Base-by-base conservation (phyloP, 345 rosid genomes). In the Eutrema yunnanense region DNA sequence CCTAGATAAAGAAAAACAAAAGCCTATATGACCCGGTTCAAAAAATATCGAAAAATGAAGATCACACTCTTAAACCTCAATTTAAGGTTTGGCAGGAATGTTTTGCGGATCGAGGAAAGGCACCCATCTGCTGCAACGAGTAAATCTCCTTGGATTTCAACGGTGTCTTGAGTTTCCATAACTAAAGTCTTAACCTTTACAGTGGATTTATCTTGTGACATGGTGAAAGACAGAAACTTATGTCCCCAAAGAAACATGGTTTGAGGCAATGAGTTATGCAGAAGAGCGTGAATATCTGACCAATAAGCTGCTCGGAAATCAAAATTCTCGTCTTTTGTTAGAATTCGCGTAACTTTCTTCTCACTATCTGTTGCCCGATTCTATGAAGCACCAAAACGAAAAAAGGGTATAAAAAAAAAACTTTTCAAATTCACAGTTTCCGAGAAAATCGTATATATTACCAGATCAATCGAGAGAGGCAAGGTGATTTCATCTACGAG, bases 121-220 rank as follows among this genome's bases (percentile, higher is more conserved):
- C 89, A 86, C 9, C 97, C 94, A 74, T 93, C 97, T 1, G 96
- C 98, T 13, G 93, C 96, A 68, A 93, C 80, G 0, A 90, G 96
- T 74, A 87, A 81, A 70, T 90, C 73, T 69, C 87, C 96, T 33
- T 62, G 43, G 6, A 88, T 73, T 62, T 90, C 89, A 41, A 86
- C 40, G 33, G 75, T 73, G 47, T 82, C 80, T 34, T 80, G 69
- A 10, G 84, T 86, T 55, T 60, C 79, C 32, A 84, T 78, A 27
- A 79, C 80, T 77, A 76, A 82, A 63, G 89, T 68, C 62, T 84
- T 77, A 52, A 90, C 86, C 40, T 62, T 66, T 29, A 93, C 88
- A 12, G 46, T 63, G 12, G 78, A 26, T 57, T 80, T 67, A 78
- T 84, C 83, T 50, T 80, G 72, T 27, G 92, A 86, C 41, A 73